Conservation (phyloP, 257 asterid species). For the Solanum pinnatisectum region DNA sequence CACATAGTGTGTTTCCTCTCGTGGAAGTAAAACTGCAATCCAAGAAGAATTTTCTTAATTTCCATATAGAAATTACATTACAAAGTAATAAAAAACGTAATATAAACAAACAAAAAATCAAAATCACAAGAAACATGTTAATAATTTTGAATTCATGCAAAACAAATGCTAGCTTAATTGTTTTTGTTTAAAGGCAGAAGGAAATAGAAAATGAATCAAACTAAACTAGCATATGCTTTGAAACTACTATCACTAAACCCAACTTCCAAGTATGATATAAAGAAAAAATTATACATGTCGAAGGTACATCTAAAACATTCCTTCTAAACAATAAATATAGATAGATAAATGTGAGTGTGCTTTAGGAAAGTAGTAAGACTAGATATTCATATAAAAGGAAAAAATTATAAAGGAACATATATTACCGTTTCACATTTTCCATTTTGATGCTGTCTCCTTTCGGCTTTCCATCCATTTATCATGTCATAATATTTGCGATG, state of each 20-base stretch:
- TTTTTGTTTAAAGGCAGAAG: background rate
- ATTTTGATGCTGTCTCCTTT: background rate
- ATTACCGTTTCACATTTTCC: background rate
- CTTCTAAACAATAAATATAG: background rate
- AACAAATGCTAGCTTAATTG: background rate
- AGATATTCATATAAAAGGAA: background rate
- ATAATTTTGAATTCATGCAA: background rate
- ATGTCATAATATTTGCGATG: background rate
- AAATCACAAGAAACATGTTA: background rate
- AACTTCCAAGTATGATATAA: background rate
- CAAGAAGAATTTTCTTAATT: background rate
- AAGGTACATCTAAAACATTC: background rate
- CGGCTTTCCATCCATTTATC: background rate
- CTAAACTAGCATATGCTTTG: background rate
- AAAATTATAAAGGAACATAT: background rate
- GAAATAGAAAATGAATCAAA: background rate
- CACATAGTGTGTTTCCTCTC: background rate
- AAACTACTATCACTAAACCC: background rate
- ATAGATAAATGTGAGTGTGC: background rate
- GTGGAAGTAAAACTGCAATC: constrained; percentile 3
- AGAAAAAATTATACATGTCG: background rate
- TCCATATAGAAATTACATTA: background rate
- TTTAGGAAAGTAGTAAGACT: background rate
- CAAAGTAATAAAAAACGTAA: no score
- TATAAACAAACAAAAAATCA: no score